Base-by-base conservation (phyloP, 2,329 filamentous ascomycete genomes). In the Bipolaris gigantea region DNA sequence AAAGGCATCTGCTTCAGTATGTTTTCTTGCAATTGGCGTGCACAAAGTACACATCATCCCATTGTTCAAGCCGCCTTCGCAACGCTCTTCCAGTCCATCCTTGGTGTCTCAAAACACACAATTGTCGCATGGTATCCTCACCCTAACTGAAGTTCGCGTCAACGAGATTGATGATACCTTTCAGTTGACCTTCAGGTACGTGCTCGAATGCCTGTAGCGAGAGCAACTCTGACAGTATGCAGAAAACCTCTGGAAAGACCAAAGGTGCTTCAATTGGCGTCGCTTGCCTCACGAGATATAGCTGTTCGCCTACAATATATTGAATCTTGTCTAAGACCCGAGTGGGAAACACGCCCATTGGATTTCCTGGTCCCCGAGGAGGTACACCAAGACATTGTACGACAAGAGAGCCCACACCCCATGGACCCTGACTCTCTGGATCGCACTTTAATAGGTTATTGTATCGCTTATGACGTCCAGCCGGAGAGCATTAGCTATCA, bases 1-100 rank as follows among this genome's bases (percentile, higher is more conserved):
- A 44, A 89, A 89, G 65, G 73, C 86, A 25, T 81, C 81, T 35
- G 84, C 85, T 9, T 84, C 82, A 9, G 82, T 88, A 21, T 89
- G 84, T 71, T 89, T 89, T 66, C 79, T 90, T 57, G 86, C 83
- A 6, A 80, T 90, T 66, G 87, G 87, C 18, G 80, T 87, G 30
- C 85, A 89, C 75, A 88, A 87, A 67, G 75, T 89, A 32, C 87
- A 89, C 73, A 65, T 90, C 44, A 80, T 90, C 41, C 85, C 86
- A n/a, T 67, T 87, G 30, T 81, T 84, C 38, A 88, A 85, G 61
- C 75, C 80, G 18, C 76, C 80, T 18, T 77, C 77, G 30, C 80
- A 79, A 61, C 79, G 82, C 58, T 75, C 79, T 23, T 83, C 83
- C 15, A 82, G 79, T 60, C 80, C 81, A 23, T 83, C 82, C 11